phyloP scores from a whole-genome alignment of 192 early-diverging fungal species.

The Dissophora globulifera region DNA sequence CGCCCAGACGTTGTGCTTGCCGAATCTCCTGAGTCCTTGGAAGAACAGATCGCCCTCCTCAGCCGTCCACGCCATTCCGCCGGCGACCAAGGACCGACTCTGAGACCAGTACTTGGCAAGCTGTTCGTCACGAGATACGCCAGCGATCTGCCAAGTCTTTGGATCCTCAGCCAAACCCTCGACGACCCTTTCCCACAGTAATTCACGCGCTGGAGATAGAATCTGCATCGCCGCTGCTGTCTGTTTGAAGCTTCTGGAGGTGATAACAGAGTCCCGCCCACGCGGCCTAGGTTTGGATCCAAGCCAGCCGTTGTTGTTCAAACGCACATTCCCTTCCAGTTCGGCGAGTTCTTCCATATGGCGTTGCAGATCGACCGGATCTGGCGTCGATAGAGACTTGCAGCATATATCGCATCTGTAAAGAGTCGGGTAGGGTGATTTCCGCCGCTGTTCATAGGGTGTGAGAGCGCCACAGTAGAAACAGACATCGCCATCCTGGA shows the following conservation, averaged over 20 bases:
- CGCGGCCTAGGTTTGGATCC: neutral
- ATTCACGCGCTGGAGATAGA: neutral
- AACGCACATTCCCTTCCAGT: conserved; percentile 1
- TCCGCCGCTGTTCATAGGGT: conserved; percentile 4
- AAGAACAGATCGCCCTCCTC: conserved; percentile 38
- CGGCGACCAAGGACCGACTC: conserved; percentile 13
- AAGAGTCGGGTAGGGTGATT: conserved; percentile 9
- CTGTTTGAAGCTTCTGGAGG: neutral
- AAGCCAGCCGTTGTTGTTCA: conserved; percentile 14
- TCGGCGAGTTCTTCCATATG: conserved; percentile 7
- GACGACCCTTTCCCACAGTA: neutral
- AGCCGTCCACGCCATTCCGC: conserved; percentile 26
- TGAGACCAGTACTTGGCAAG: conserved; percentile 4
- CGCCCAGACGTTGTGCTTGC: conserved; percentile 48
- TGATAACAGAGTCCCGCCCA: neutral
- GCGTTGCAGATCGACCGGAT: neutral
- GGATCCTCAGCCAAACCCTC: neutral
- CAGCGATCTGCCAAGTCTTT: neutral
- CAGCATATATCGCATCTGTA: conserved; percentile 6
- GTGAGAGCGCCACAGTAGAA: conserved; percentile 16
- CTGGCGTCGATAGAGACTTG: neutral
- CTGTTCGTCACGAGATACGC: neutral
- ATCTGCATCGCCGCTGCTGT: neutral
- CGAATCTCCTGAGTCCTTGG: conserved; percentile 34
- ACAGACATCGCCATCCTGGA: conserved; percentile 29